phyloP scores from a whole-genome alignment of 2,329 filamentous ascomycete genomes.

The Epichloe glyceriae region DNA sequence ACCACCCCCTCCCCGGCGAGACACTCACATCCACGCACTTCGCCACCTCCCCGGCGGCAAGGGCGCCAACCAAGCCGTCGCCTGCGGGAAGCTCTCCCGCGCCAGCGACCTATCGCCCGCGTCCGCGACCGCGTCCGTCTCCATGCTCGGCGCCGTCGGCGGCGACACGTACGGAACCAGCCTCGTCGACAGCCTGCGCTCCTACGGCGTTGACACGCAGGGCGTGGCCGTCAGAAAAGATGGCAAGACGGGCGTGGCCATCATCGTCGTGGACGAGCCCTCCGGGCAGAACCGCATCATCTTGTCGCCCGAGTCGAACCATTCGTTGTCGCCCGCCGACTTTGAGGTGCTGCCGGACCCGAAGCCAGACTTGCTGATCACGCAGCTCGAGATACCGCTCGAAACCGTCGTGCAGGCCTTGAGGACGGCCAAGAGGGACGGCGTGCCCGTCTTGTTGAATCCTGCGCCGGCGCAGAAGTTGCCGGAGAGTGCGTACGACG shows the following conservation, averaged over 20 bases:
- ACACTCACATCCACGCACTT: conserved; percentile 73
- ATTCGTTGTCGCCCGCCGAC: conserved; percentile 26
- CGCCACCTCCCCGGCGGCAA: conserved; percentile 76
- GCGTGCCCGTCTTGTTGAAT: conserved; percentile 63
- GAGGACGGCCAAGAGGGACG: conserved; percentile 29
- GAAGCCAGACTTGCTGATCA: conserved; percentile 50
- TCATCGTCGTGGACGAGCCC: conserved; percentile 63
- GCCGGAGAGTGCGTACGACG: conserved; percentile 50
- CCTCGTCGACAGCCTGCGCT: conserved; percentile 43
- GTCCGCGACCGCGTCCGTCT: conserved; percentile 28
- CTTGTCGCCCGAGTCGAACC: conserved; percentile 59
- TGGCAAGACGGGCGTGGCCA: conserved; percentile 54
- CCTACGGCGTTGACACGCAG: conserved; percentile 48
- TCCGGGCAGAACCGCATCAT: conserved; percentile 68
- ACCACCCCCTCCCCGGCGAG: conserved; percentile 74
- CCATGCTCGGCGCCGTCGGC: conserved; percentile 66
- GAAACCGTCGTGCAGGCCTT: conserved; percentile 52
- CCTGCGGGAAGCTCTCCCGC: conserved; percentile 69
- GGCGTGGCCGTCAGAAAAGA: conserved; percentile 32
- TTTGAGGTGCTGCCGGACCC: conserved; percentile 21
- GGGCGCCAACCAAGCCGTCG: conserved; percentile 89
- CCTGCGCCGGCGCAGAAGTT: conserved; percentile 65
- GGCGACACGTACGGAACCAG: conserved; percentile 50
- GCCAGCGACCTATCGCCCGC: conserved; percentile 24
- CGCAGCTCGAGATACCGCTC: conserved; percentile 69